phyloP scores from a whole-genome alignment of 305 asterid genomes.

The Solanum chacoense region DNA sequence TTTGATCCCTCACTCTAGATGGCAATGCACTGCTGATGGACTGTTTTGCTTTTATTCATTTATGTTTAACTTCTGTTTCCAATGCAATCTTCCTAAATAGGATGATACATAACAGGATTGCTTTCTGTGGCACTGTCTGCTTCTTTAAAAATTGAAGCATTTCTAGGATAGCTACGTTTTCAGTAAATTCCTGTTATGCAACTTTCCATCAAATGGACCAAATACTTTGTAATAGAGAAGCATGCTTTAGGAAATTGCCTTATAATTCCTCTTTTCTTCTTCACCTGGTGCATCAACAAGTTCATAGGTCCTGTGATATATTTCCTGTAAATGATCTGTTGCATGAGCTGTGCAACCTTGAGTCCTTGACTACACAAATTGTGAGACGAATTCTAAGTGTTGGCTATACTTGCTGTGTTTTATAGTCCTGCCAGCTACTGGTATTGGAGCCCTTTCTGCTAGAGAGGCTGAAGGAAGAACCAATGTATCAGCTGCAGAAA shows the following conservation, averaged over 20 bases:
- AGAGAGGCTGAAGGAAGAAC: slow-evolving; percentile 98
- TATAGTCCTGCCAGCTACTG: slow-evolving; percentile 81
- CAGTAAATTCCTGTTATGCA: neutral
- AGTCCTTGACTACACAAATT: neutral
- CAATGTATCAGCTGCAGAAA: slow-evolving; percentile 72
- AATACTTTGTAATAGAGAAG: neutral
- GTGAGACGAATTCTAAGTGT: neutral
- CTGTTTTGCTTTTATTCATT: neutral
- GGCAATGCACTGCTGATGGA: neutral
- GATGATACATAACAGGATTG: neutral
- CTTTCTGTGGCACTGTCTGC: neutral
- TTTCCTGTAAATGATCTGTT: neutral
- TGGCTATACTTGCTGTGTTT: neutral
- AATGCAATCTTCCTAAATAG: neutral
- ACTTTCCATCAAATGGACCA: neutral
- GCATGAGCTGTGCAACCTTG: neutral
- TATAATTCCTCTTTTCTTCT: neutral
- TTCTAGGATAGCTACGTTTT: neutral
- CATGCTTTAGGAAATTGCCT: neutral
- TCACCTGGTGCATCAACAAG: neutral
- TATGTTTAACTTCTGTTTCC: neutral
- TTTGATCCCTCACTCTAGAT: neutral
- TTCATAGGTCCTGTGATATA: neutral
- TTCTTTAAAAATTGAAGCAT: neutral
- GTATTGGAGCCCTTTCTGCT: slow-evolving; percentile 92